These are phyloP conservation scores for Metschnikowia matae DNA, from an alignment of 805 yeast genomes.

Conservation along the genomic window DNA sequence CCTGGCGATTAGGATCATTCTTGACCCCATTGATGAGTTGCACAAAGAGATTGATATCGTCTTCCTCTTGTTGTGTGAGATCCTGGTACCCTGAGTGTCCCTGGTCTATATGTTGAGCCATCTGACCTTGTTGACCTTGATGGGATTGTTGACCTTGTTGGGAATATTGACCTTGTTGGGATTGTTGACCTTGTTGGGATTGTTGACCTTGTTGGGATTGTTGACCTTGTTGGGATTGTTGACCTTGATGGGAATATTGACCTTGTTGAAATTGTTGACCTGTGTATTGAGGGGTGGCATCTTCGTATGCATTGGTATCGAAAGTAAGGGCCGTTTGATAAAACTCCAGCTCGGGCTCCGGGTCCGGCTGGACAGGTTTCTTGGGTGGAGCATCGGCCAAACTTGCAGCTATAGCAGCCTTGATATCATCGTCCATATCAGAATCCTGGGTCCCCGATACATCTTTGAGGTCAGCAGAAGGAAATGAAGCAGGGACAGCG, in stretches of 20 bases:
- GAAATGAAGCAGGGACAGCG: conserved; percentile 12
- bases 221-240: too few relatives aligned
- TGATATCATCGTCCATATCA: conserved; percentile 78
- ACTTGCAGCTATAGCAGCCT: conserved; percentile 92
- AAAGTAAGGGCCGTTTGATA: conserved; percentile 16
- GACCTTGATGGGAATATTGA: too few relatives aligned
- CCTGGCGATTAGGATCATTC: conserved; percentile 42
- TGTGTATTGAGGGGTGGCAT: background rate
- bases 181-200: too few relatives aligned
- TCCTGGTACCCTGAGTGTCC: conserved; percentile 19
- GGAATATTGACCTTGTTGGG: too few relatives aligned
- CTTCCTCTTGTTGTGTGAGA: conserved; percentile 62
- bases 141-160: too few relatives aligned
- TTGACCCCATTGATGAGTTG: conserved; percentile 55
- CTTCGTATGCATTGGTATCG: conserved; percentile 10
- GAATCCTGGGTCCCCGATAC: conserved; percentile 37
- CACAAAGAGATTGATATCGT: conserved; percentile 62
- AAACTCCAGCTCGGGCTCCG: conserved; percentile 24
- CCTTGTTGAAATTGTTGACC: too few relatives aligned
- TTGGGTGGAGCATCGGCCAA: conserved; percentile 46
- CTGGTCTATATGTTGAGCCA: background rate
- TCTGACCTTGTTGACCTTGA: too few relatives aligned
- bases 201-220: too few relatives aligned
- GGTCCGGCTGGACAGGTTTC: conserved; percentile 1
- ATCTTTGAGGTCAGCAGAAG: background rate